phyloP scores from a whole-genome alignment of 2,329 filamentous ascomycete species.

The Penicillium sp. region DNA sequence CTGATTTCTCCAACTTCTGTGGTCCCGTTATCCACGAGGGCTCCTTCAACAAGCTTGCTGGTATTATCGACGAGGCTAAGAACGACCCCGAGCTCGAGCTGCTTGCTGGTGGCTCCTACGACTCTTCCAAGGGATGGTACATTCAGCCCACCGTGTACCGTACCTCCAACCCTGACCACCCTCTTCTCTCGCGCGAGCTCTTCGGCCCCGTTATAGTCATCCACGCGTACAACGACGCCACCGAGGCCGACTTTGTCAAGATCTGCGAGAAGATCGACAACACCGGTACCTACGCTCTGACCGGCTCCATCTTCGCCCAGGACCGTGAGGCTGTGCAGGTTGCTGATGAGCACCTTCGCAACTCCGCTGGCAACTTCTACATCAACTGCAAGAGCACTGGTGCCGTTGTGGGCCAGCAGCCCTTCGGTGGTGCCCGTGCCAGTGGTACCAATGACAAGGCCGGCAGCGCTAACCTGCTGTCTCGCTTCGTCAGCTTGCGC shows the following conservation, averaged over 20 bases:
- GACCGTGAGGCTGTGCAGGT: slow-evolving; percentile 45
- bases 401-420: slow-evolving; percentile 74
- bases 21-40: slow-evolving; percentile 84
- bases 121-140: slow-evolving; percentile 79
- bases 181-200: slow-evolving; percentile 76
- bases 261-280: slow-evolving; percentile 60
- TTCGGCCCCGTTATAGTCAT: slow-evolving; percentile 79
- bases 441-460: slow-evolving; percentile 78
- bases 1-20: slow-evolving; percentile 77
- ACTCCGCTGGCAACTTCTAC: slow-evolving; percentile 51
- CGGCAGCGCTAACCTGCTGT: slow-evolving; percentile 67
- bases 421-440: slow-evolving; percentile 71
- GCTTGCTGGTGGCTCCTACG: slow-evolving; percentile 76
- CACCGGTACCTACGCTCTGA: slow-evolving; percentile 51
- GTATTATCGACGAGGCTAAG: slow-evolving; percentile 81
- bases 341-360: slow-evolving; percentile 46
- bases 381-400: slow-evolving; percentile 64
- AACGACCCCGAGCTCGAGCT: slow-evolving; percentile 74
- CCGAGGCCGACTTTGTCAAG: slow-evolving; percentile 62
- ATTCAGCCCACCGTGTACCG: slow-evolving; percentile 83
- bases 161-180: slow-evolving; percentile 74
- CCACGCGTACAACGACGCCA: slow-evolving; percentile 77
- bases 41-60: slow-evolving; percentile 79
- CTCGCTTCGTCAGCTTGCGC: slow-evolving; percentile 69
- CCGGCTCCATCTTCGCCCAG: slow-evolving; percentile 51